Percentiles rank a stretch among this genome's conserved stretches.
Conservation (phyloP, 768 basidiomycete genomes). For the Suillus paluster region DNA sequence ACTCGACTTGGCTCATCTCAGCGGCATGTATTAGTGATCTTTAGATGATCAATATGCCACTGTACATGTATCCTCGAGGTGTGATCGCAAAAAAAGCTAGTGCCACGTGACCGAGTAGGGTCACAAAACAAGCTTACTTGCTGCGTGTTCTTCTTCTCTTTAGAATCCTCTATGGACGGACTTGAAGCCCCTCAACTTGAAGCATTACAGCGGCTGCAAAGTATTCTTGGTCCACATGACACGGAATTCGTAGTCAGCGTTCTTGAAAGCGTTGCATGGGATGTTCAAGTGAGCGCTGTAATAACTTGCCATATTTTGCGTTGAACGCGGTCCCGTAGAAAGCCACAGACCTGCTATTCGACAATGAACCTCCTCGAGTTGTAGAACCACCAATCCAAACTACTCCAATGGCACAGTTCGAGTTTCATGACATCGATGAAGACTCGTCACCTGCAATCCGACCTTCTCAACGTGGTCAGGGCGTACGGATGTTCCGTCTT, state of each 20-base stretch:
- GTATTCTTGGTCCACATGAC: conserved; percentile 42
- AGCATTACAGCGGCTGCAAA: conserved; percentile 20
- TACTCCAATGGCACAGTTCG: conserved; percentile 44
- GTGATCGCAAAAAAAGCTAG: not conserved
- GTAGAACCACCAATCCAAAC: not conserved
- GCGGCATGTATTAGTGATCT: not conserved
- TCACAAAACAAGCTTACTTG: conserved; percentile 1
- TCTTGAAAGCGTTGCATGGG: conserved; percentile 68
- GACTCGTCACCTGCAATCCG: conserved; percentile 31
- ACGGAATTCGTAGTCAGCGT: conserved; percentile 64
- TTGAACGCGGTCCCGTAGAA: not conserved
- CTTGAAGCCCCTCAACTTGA: conserved; percentile 15
- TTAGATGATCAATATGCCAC: too few species aligned
- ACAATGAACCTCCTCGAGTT: not conserved
- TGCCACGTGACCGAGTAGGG: not conserved
- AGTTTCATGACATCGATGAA: conserved; percentile 57
- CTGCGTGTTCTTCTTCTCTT: conserved; percentile 4
- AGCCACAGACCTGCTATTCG: conserved; percentile 14
- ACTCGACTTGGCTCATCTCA: not conserved
- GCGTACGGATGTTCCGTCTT: conserved; percentile 18
- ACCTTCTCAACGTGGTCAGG: conserved; percentile 18
- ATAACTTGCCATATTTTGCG: too few species aligned
- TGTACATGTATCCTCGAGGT: too few species aligned
- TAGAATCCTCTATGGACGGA: conserved; percentile 15
- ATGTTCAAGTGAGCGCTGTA: conserved; percentile 59